These are phyloP conservation scores for Aaosphaeria pasadenensis DNA, from an alignment of 2,329 filamentous ascomycete genomes.

Conservation along the genomic window DNA sequence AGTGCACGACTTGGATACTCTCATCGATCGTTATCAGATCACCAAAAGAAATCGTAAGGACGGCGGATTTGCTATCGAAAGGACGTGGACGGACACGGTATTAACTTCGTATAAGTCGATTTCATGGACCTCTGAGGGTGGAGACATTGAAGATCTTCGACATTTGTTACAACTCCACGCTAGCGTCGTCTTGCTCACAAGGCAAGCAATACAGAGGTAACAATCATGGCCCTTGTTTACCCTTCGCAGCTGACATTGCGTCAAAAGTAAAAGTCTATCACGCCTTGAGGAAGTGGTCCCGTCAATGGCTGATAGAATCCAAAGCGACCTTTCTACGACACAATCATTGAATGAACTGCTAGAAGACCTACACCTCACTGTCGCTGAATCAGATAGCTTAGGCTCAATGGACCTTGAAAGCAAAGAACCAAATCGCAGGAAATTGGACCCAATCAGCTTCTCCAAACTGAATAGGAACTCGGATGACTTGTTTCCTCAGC, in stretches of 20 bases:
- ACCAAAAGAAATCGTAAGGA: constrained; percentile 41
- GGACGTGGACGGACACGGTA: constrained; percentile 44
- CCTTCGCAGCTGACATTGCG: background rate
- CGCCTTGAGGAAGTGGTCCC: constrained; percentile 25
- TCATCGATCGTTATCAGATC: constrained; percentile 46
- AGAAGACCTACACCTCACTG: constrained; percentile 28
- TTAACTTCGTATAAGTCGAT: constrained; percentile 42
- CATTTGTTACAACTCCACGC: constrained; percentile 44
- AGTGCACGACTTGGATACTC: constrained; percentile 42
- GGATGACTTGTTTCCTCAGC: no score
- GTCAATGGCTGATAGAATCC: constrained; percentile 32
- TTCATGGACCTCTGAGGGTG: constrained; percentile 46
- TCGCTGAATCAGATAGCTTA: constrained; percentile 8
- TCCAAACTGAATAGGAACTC: no score
- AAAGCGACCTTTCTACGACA: constrained; percentile 22
- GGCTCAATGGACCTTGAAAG: no score
- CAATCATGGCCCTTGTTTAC: background rate
- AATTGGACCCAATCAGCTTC: no score
- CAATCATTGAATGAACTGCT: constrained; percentile 23
- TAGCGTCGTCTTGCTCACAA: constrained; percentile 37
- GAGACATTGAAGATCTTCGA: constrained; percentile 38
- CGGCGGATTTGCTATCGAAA: constrained; percentile 41
- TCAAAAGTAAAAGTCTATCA: constrained; percentile 31
- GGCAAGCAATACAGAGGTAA: constrained; percentile 43
- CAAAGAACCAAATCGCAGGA: no score